Evolutionary conservation across 1,139 yeast species (phyloP), one percentile per base, ranked within the genome.

Genomic region (Suhomyces maxii): DNA sequence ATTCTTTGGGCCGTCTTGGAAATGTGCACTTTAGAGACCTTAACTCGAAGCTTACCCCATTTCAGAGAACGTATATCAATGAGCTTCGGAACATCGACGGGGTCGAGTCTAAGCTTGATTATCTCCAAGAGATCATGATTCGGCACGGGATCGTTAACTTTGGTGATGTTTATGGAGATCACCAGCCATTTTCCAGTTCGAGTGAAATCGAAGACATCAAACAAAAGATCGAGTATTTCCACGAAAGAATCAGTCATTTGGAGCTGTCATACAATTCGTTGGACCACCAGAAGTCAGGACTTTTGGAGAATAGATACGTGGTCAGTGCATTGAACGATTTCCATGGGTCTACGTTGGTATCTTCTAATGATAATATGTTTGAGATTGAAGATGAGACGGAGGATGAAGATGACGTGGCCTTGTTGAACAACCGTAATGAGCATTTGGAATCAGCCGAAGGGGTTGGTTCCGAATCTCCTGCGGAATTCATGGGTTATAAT

Each of bases 11-110:
- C 8, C 82, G 83, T 51, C 70, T 86, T 49, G 97, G 97, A 1
- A 73, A 80, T 45, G 86, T 93, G 28, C 98, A 95, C 62, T 90
- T 95, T 66, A 79, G 97, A 50, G 98, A 93, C 66, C 76, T 93
- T 67, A 93, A 93, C 66, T 74, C 85, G 41, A 81, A 80, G 57
- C 80, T 88, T 45, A 85, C 86, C 48, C 76, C 90, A 4, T 95
- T 93, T 68, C 97, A 91, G 67, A 77, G 98, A 53, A 81, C 95
- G 0, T 93, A 86, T 62, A 89, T 93, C 42, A 79, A 78, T 56
- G 98, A 93, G 58, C 80, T 90, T 47, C 79, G 97, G 53, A 73
- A 79, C 7, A 63, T 71, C 36, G 79, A 73, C 47, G 52, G 52
- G 7, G 54, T 68, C 41, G 71, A 66, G 34, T 39, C 60, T 14